Conservation (phyloP, 306 rosid genomes). For the Rosa persica region DNA sequence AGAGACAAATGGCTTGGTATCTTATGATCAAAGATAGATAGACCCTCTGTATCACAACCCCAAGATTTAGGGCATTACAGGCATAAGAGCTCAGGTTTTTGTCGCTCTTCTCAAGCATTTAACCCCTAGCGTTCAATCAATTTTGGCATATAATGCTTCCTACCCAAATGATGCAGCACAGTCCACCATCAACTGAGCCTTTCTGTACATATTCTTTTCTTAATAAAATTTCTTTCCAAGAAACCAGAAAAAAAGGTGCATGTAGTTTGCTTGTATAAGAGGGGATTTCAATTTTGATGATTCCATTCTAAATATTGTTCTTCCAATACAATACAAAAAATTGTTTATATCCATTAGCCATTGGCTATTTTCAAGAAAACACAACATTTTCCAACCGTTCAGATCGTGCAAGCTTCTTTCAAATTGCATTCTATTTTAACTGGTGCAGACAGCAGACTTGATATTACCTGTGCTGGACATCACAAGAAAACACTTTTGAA, state of each 20-base stretch:
- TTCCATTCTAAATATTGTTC: not conserved
- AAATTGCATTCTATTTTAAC: not conserved
- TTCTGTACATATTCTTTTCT: constrained; percentile 17
- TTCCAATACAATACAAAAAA: not conserved
- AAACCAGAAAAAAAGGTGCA: not conserved
- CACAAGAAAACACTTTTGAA: not conserved
- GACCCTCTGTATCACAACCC: constrained; percentile 15
- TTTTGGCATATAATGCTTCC: constrained; percentile 4
- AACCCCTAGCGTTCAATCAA: constrained; percentile 25
- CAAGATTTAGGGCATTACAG: constrained; percentile 20
- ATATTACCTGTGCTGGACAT: too few species aligned
- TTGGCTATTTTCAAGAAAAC: not conserved
- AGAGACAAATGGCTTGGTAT: constrained; percentile 13
- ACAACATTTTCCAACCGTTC: not conserved
- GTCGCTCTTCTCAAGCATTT: constrained; percentile 30
- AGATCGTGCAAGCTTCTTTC: not conserved
- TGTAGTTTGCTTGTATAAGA: not conserved
- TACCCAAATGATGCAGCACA: constrained; percentile 8
- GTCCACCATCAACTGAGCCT: not conserved
- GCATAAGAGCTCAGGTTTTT: constrained; percentile 35
- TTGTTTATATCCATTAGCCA: not conserved
- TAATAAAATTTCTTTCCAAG: constrained; percentile 10
- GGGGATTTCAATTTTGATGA: not conserved
- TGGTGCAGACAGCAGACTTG: not conserved
- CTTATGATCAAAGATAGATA: constrained; percentile 12